phyloP scores from a whole-genome alignment of 2,329 filamentous ascomycete species.

The Fusarium circinatum region DNA sequence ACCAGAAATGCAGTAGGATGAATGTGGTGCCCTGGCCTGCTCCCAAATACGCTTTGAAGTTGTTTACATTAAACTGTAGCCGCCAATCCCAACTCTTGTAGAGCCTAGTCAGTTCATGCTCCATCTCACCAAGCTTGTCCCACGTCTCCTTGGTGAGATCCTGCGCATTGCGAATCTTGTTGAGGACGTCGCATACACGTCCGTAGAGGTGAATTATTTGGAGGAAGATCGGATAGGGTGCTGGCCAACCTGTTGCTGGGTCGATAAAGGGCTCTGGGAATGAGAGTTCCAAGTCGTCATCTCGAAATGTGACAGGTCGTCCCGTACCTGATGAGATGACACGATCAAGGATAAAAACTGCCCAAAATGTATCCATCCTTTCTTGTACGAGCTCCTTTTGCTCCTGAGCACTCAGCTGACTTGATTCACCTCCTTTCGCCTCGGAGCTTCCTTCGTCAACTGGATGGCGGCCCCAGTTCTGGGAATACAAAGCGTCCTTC shows the following conservation, averaged over 20 bases:
- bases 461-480: conserved; percentile 54
- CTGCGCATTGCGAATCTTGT: conserved; percentile 78
- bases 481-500: conserved; percentile 60
- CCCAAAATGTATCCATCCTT: conserved; percentile 88
- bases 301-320: conserved; percentile 82
- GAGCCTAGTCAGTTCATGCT: conserved; percentile 76
- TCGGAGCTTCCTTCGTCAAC: conserved; percentile 51
- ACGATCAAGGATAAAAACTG: conserved; percentile 86
- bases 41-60: conserved; percentile 87
- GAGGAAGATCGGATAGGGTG: conserved; percentile 82
- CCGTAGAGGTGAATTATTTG: conserved; percentile 89
- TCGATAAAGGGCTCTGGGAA: conserved; percentile 66
- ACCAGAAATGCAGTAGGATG: conserved; percentile 88
- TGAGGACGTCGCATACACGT: conserved; percentile 83
- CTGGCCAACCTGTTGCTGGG: conserved; percentile 74
- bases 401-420: conserved; percentile 57
- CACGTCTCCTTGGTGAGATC: conserved; percentile 82
- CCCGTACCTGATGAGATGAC: conserved; percentile 90
- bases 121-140: conserved; percentile 78
- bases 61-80: conserved; percentile 84
- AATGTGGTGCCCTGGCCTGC: conserved; percentile 87
- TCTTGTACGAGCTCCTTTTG: conserved; percentile 79
- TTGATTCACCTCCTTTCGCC: conserved; percentile 57
- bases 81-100: conserved; percentile 79
- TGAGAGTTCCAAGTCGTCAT: conserved; percentile 85